Conservation (phyloP, 2,329 filamentous ascomycete genomes). For the Fusarium sp. region DNA sequence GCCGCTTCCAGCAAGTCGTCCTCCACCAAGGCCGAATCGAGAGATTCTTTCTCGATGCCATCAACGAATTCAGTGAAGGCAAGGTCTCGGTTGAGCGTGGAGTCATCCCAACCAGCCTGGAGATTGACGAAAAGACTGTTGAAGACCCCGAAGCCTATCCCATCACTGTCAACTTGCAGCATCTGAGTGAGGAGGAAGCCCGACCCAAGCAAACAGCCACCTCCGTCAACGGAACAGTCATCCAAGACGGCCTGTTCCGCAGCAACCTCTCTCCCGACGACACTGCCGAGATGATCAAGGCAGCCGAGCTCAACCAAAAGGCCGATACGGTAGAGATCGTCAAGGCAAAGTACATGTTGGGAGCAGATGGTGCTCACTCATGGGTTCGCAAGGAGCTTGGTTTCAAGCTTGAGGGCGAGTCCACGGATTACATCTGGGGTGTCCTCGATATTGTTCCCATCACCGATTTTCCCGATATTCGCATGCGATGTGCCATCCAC, state of each 20-base stretch:
- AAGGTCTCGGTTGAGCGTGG: slow-evolving; percentile 24
- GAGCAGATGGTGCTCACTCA: slow-evolving; percentile 44
- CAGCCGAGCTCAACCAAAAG: slow-evolving; percentile 22
- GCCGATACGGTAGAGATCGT: slow-evolving; percentile 16
- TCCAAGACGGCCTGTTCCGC: slow-evolving; percentile 28
- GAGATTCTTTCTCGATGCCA: slow-evolving; percentile 34
- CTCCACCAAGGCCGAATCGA: slow-evolving; percentile 59
- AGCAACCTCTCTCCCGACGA: slow-evolving; percentile 28
- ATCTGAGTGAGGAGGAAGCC: slow-evolving; percentile 29
- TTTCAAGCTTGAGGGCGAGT: slow-evolving; percentile 43
- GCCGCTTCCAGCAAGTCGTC: slow-evolving; percentile 73
- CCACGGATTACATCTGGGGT: slow-evolving; percentile 46
- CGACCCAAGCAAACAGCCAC: slow-evolving; percentile 25
- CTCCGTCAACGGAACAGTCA: slow-evolving; percentile 11
- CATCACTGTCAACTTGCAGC: slow-evolving; percentile 23
- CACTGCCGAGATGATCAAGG: slow-evolving; percentile 25
- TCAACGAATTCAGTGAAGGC: slow-evolving; percentile 24
- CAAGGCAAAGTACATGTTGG: slow-evolving; percentile 33
- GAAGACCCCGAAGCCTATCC: slow-evolving; percentile 27
- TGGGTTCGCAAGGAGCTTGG: slow-evolving; percentile 41
- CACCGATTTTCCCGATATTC: slow-evolving; percentile 45
- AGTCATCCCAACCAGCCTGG: slow-evolving; percentile 15
- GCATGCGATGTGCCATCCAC: slow-evolving; percentile 46
- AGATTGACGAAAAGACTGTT: slow-evolving; percentile 9
- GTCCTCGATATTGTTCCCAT: slow-evolving; percentile 43